Conservation (phyloP, 805 yeast genomes). For the Candida argentea region DNA sequence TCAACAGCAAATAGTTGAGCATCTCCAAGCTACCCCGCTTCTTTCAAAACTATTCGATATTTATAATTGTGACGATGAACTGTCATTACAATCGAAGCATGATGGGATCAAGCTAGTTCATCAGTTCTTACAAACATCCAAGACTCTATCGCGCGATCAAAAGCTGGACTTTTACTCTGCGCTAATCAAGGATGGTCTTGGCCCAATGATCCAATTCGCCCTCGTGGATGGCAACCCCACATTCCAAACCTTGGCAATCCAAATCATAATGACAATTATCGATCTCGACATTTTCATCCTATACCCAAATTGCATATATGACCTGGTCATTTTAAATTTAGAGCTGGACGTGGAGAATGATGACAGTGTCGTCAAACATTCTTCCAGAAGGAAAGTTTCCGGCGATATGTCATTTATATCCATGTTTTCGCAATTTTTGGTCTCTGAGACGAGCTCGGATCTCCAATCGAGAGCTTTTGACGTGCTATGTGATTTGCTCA, state of each 20-base stretch:
- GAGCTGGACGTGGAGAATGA: conserved; percentile 6
- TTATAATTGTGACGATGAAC: conserved; percentile 26
- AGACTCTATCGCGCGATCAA: conserved; percentile 50
- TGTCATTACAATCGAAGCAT: conserved; percentile 19
- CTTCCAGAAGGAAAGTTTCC: conserved; percentile 24
- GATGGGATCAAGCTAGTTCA: conserved; percentile 74
- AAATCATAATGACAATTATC: conserved; percentile 65
- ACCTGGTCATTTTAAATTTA: background rate
- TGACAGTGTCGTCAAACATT: conserved; percentile 8
- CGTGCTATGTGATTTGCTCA: conserved; percentile 66
- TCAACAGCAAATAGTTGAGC: conserved; percentile 57
- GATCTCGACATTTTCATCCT: conserved; percentile 74
- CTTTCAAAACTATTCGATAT: conserved; percentile 48
- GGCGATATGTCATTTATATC: conserved; percentile 51
- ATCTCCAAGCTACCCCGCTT: conserved; percentile 41
- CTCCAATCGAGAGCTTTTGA: conserved; percentile 75
- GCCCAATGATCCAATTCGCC: conserved; percentile 63
- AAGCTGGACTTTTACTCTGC: conserved; percentile 54
- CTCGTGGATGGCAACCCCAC: conserved; percentile 39
- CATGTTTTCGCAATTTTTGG: conserved; percentile 47
- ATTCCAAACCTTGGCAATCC: conserved; percentile 65
- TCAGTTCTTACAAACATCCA: conserved; percentile 71
- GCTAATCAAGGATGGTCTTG: conserved; percentile 59
- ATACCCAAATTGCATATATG: conserved; percentile 9
- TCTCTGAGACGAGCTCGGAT: conserved; percentile 58